Evolutionary conservation across 805 yeast species (phyloP).

Genomic region (Blastobotrys terrestris): DNA sequence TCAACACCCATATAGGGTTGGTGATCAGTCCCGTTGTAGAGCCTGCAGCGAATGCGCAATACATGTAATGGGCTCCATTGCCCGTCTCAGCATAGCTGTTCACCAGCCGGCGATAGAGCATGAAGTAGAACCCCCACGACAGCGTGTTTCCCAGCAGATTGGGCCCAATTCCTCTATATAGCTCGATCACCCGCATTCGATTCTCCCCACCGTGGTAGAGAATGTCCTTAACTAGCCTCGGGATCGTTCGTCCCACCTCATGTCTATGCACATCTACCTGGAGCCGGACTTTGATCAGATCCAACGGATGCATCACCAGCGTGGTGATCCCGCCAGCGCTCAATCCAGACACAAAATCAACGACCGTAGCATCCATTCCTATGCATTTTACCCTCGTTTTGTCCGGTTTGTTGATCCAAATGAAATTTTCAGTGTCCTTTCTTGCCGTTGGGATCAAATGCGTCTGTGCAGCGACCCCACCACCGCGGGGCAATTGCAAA

Average conservation of each 20-base stretch:
- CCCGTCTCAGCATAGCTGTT: constrained; percentile 31
- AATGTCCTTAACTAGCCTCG: constrained; percentile 5
- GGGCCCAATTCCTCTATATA: constrained; percentile 74
- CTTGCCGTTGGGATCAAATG: not conserved
- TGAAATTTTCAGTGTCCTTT: not conserved
- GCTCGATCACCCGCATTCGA: constrained; percentile 21
- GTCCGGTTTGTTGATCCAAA: not conserved
- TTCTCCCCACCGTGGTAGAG: constrained; percentile 9
- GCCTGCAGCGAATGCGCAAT: constrained; percentile 67
- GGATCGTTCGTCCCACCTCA: constrained; percentile 9
- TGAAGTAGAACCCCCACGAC: constrained; percentile 88
- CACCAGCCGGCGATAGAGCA: constrained; percentile 54
- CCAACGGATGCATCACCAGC: constrained; percentile 80
- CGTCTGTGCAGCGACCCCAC: too few species aligned
- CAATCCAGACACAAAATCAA: constrained; percentile 46
- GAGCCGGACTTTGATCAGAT: constrained; percentile 72
- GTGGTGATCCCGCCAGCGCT: constrained; percentile 81
- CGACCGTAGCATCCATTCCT: not conserved
- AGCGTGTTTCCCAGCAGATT: constrained; percentile 76
- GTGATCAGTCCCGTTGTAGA: constrained; percentile 66
- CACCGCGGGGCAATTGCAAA: too few species aligned
- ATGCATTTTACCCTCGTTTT: not conserved
- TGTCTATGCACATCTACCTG: constrained; percentile 47
- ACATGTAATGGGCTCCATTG: constrained; percentile 33
- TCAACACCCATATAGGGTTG: constrained; percentile 93